Evolutionary conservation across 2,329 filamentous ascomycete genomes (phyloP).

Genomic region (Uncinocarpus reesii): DNA sequence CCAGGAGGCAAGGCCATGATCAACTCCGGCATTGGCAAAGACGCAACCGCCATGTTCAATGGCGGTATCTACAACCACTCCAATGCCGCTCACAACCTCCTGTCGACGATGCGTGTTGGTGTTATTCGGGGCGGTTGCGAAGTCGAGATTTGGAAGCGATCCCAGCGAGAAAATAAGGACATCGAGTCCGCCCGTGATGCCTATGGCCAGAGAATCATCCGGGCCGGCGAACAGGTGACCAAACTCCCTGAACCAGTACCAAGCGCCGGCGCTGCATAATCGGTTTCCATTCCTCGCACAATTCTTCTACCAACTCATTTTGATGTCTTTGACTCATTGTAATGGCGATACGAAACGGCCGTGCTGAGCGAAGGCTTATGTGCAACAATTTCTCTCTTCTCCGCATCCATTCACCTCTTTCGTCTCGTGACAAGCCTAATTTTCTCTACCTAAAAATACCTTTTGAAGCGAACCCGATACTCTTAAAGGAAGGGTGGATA

Average conservation of each 20-base stretch:
- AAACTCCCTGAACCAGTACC: constrained; percentile 69
- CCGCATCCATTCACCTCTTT: neutral
- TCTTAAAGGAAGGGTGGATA: neutral
- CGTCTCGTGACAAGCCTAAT: neutral
- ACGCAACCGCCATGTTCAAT: constrained; percentile 84
- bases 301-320: neutral
- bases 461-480: neutral
- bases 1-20: constrained; percentile 87
- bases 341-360: constrained; percentile 6
- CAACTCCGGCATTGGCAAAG: constrained; percentile 70
- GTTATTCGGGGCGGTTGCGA: constrained; percentile 79
- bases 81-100: constrained; percentile 79
- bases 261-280: constrained; percentile 69
- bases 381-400: neutral
- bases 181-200: constrained; percentile 70
- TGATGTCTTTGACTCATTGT: constrained; percentile 1
- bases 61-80: constrained; percentile 83
- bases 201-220: constrained; percentile 68
- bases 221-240: constrained; percentile 76
- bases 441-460: neutral
- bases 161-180: constrained; percentile 70
- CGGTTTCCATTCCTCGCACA: neutral
- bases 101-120: constrained; percentile 79
- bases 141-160: constrained; percentile 87
- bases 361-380: constrained; percentile 1